phyloP scores from a whole-genome alignment of 352 stramenopile species.

The Phytopythium helicoides region DNA sequence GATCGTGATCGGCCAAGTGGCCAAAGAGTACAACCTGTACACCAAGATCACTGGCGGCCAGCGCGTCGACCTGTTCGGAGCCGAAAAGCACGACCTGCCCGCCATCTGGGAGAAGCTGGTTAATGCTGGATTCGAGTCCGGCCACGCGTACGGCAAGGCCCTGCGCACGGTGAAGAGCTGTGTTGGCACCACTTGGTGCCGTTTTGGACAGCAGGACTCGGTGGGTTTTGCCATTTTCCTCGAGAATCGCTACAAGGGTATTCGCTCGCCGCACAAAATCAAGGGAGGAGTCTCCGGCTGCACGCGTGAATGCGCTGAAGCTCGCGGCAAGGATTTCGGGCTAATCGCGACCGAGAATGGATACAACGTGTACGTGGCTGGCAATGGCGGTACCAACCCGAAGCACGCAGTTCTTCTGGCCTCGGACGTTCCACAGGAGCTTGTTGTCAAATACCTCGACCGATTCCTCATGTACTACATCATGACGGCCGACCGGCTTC shows the following conservation, averaged over 20 bases:
- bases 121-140: slow-evolving; percentile 87
- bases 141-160: slow-evolving; percentile 92
- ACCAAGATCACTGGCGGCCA: slow-evolving; percentile 94
- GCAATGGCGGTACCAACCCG: slow-evolving; percentile 85
- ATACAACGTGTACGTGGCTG: slow-evolving; percentile 91
- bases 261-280: slow-evolving; percentile 92
- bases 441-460: slow-evolving; percentile 87
- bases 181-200: slow-evolving; percentile 91
- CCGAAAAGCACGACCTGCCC: slow-evolving; percentile 89
- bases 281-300: slow-evolving; percentile 90
- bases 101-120: slow-evolving; percentile 92
- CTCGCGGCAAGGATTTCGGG: slow-evolving; percentile 92
- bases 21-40: slow-evolving; percentile 91
- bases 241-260: slow-evolving; percentile 92
- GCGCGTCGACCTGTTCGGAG: slow-evolving; percentile 91
- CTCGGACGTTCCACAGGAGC: slow-evolving; percentile 44
- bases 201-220: slow-evolving; percentile 89
- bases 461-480: slow-evolving; percentile 93
- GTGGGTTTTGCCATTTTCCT: slow-evolving; percentile 90
- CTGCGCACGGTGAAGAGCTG: slow-evolving; percentile 93
- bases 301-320: slow-evolving; percentile 91
- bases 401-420: slow-evolving; percentile 72
- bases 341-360: slow-evolving; percentile 91
- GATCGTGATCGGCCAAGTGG: slow-evolving; percentile 85
- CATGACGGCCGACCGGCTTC: slow-evolving; percentile 65